Conservation (phyloP, 345 rosid genomes). For the Eucalyptus cloeziana region DNA sequence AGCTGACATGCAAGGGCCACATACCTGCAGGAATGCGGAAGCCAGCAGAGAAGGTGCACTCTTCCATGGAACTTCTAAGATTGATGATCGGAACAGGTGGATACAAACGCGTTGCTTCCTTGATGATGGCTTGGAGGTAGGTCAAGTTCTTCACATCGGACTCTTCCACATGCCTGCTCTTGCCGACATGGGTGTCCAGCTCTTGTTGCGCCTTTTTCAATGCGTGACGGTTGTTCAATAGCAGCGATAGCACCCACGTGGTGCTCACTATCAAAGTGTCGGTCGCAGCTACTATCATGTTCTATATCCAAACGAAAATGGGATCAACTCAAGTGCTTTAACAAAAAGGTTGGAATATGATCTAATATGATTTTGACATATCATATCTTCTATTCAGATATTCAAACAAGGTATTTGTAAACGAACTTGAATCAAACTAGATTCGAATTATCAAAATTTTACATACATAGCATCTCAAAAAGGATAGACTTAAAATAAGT, state of each 20-base stretch:
- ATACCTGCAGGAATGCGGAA: slow-evolving; percentile 6
- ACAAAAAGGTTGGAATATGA: not conserved
- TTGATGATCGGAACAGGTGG: not conserved
- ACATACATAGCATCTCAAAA: not conserved
- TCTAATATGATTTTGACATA: not conserved
- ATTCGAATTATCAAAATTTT: not conserved
- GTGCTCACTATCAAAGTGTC: slow-evolving; percentile 16
- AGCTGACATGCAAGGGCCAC: not conserved
- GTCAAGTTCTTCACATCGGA: slow-evolving; percentile 3
- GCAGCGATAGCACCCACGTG: slow-evolving; percentile 17
- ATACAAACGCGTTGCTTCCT: slow-evolving; percentile 8
- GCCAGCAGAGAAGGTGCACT: slow-evolving; percentile 6
- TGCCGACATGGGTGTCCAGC: slow-evolving; percentile 14
- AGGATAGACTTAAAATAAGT: not conserved
- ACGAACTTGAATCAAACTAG: not conserved
- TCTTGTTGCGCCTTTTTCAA: slow-evolving; percentile 13
- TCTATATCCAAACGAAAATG: not conserved
- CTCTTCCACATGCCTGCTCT: slow-evolving; percentile 6
- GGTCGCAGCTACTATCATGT: slow-evolving; percentile 5
- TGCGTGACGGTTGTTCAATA: slow-evolving; percentile 10
- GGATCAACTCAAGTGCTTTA: not conserved
- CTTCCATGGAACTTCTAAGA: slow-evolving; percentile 2
- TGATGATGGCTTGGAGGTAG: slow-evolving; percentile 14
- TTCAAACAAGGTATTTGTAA: not conserved
- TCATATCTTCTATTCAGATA: not conserved